These are phyloP conservation scores for Lipomyces mesembrius DNA, from an alignment of 805 yeast species.

Conservation along the genomic window DNA sequence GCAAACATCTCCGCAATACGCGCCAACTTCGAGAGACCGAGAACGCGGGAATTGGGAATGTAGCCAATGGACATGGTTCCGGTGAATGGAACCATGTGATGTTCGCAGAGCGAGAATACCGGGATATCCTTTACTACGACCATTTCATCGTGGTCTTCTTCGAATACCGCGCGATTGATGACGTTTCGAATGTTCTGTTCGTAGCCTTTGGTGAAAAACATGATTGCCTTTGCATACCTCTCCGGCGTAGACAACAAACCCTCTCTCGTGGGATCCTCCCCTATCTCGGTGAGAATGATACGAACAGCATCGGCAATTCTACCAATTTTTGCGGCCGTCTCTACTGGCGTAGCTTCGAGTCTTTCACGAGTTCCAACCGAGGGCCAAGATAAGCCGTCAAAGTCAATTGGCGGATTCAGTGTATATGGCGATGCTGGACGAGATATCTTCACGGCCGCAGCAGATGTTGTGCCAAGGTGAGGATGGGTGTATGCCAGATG, in stretches of 20 bases:
- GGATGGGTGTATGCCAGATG: constrained; percentile 27
- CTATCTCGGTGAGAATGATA: constrained; percentile 72
- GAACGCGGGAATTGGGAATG: constrained; percentile 89
- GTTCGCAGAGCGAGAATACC: constrained; percentile 91
- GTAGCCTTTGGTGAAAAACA: constrained; percentile 93
- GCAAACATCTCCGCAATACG: constrained; percentile 96
- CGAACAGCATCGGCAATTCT: constrained; percentile 87
- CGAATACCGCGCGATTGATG: constrained; percentile 92
- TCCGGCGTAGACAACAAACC: constrained; percentile 94
- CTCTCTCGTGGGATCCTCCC: constrained; percentile 87
- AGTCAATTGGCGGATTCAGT: constrained; percentile 81
- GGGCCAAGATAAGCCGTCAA: constrained; percentile 95
- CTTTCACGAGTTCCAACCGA: constrained; percentile 80
- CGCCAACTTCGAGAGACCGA: constrained; percentile 92
- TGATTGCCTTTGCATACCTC: constrained; percentile 94
- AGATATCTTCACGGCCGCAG: constrained; percentile 65
- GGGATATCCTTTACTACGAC: constrained; percentile 96
- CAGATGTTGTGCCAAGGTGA: constrained; percentile 15
- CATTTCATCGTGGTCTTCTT: constrained; percentile 99
- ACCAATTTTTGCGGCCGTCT: constrained; percentile 64
- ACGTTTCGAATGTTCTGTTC: constrained; percentile 92
- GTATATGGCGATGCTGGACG: constrained; percentile 85
- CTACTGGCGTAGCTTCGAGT: constrained; percentile 69
- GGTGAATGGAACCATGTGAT: constrained; percentile 94
- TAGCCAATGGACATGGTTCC: constrained; percentile 99